Base-by-base conservation (phyloP, 257 asterid species). In the Vinca minor region DNA sequence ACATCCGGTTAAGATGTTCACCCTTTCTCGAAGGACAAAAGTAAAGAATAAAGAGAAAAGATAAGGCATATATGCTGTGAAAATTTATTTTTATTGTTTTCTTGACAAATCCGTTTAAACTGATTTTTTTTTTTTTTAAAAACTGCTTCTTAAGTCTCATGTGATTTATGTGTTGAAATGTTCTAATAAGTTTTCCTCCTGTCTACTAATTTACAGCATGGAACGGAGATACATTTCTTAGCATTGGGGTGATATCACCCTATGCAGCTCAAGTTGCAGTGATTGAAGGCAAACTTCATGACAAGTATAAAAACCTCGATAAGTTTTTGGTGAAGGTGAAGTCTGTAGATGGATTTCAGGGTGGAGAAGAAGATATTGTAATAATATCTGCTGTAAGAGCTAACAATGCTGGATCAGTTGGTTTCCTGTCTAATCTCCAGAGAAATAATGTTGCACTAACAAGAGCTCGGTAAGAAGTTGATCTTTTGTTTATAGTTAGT, bases 271-370 rank as follows among this genome's bases (percentile, higher is more conserved):
- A 87, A 80, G 88, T 85, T 35, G 71, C 72, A 1, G 85, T 83
- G 14, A 75, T 87, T 60, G 68, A 70, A 53, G 73, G 69, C 26
- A 81, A 65, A 67, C 69, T 85, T 20, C 59, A 36, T 2, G 63
- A 21, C 12, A 82, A 56, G 69, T 77, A 64, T 25, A 75, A 75
- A 38, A 76, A 71, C 63, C 47, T 41, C 20, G 74, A 75, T 6
- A 55, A 74, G 50, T 85, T 85, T 73, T 28, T 23, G 0, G 83
- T 87, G 39, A 77, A 78, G 66, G 95, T 79, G 59, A 87, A 83
- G 78, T 79, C 95, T 4, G 32, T 85, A 55, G 95, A 87, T 56
- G 93, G 93, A 15, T 87, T 85, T 77, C 95, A 87, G 67, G 95
- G 93, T 34, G 93, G 88, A 1, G 95, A 87, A 57, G 82, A 87